phyloP scores from a whole-genome alignment of 208 protist genomes.

The Wallacemonas collosoma region DNA sequence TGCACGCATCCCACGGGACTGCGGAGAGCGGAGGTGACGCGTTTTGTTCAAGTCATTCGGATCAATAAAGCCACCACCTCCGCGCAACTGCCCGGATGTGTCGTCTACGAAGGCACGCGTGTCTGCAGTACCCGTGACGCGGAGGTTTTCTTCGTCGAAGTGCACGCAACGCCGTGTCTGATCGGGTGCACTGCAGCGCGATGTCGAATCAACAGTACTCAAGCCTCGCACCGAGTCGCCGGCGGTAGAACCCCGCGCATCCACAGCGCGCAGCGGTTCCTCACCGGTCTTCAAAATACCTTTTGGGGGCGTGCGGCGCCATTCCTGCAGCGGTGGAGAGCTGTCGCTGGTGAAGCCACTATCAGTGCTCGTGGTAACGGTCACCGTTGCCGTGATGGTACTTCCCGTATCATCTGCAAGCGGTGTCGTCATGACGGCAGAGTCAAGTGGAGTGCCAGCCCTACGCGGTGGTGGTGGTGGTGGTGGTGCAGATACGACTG shows the following conservation, averaged over 20 bases:
- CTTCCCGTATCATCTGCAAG: background rate
- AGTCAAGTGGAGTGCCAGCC: background rate
- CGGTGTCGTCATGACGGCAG: background rate
- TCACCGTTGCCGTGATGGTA: too few relatives aligned
- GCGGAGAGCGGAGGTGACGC: constrained; percentile 6
- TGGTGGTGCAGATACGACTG: background rate
- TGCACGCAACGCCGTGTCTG: background rate
- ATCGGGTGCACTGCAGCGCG: background rate
- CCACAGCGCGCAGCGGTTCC: background rate
- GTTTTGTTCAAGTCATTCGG: background rate
- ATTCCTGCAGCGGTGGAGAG: background rate
- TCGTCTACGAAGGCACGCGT: constrained; percentile 13
- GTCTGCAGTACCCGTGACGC: background rate
- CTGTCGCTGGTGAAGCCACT: background rate
- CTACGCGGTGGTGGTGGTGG: background rate
- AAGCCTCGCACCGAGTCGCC: background rate
- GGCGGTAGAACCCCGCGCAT: background rate
- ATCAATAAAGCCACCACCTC: background rate
- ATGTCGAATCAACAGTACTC: background rate
- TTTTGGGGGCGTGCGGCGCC: constrained; percentile 8
- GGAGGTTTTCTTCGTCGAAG: constrained; percentile 13
- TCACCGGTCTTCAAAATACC: background rate
- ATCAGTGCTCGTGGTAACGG: background rate
- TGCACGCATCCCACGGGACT: background rate
- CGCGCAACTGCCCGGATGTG: background rate